These are phyloP conservation scores for Leccinellum albellum DNA, from an alignment of 768 basidiomycete genomes.

Conservation along the genomic window DNA sequence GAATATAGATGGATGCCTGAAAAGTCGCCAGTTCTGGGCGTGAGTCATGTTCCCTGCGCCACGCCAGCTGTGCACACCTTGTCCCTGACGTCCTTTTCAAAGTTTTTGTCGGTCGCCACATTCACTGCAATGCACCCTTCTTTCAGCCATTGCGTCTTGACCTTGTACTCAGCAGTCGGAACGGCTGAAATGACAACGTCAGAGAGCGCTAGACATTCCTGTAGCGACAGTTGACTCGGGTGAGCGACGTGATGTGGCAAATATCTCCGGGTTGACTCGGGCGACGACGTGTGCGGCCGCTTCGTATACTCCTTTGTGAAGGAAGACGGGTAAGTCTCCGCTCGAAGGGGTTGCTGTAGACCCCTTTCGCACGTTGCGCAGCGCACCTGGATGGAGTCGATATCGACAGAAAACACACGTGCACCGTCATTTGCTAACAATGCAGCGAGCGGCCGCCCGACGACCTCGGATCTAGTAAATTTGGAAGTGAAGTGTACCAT, in stretches of 20 bases:
- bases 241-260: slow-evolving; percentile 83
- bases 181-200: slow-evolving; percentile 97
- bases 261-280: slow-evolving; percentile 51
- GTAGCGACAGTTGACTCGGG: slow-evolving; percentile 61
- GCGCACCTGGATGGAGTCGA: slow-evolving; percentile 82
- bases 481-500: neutral
- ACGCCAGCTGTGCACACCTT: slow-evolving; percentile 53
- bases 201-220: slow-evolving; percentile 77
- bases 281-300: slow-evolving; percentile 53
- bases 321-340: neutral
- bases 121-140: slow-evolving; percentile 94
- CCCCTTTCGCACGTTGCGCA: slow-evolving; percentile 18
- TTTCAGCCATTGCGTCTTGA: slow-evolving; percentile 86
- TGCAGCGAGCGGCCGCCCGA: slow-evolving; percentile 94
- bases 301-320: slow-evolving; percentile 79
- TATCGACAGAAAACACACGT: slow-evolving; percentile 90
- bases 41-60: slow-evolving; percentile 8
- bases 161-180: slow-evolving; percentile 78
- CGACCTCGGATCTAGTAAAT: slow-evolving; percentile 79
- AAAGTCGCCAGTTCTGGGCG: neutral
- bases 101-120: slow-evolving; percentile 94
- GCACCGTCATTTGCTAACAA: slow-evolving; percentile 96
- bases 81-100: slow-evolving; percentile 87
- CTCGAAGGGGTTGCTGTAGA: neutral
- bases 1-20: slow-evolving; percentile 87